These are phyloP conservation scores for Davidsoniella eucalypti DNA, from an alignment of 2,329 filamentous ascomycete species.

Conservation along the genomic window DNA sequence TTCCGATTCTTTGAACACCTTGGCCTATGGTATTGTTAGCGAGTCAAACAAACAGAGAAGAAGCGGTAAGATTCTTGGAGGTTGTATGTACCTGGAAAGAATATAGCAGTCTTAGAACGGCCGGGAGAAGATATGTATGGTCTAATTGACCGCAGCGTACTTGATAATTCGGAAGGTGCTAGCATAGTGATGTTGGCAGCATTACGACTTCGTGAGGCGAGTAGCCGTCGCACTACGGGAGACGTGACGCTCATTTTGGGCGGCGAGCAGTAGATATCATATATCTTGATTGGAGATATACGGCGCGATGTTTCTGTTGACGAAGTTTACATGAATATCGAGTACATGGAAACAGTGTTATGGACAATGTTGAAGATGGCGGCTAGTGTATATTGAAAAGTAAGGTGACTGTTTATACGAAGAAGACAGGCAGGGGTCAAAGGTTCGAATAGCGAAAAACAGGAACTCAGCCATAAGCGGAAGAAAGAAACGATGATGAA, in stretches of 20 bases:
- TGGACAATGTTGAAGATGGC: no score
- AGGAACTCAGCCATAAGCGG: no score
- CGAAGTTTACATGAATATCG: background rate
- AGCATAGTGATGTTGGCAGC: background rate
- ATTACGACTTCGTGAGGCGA: slow-evolving; percentile 7
- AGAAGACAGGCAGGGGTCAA: no score
- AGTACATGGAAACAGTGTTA: no score
- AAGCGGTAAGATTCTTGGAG: background rate
- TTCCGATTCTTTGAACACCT: slow-evolving; percentile 77
- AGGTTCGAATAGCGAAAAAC: no score
- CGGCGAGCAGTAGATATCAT: background rate
- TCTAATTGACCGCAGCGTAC: slow-evolving; percentile 2
- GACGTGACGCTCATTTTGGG: slow-evolving; percentile 6
- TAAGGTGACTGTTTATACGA: no score
- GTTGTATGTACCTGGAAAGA: slow-evolving; percentile 35
- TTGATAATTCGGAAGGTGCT: slow-evolving; percentile 7
- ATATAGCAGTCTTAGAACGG: slow-evolving; percentile 35
- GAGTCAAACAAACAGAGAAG: background rate
- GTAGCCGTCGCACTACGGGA: slow-evolving; percentile 12
- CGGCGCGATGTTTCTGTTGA: background rate
- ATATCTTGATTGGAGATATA: background rate
- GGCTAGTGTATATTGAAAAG: no score
- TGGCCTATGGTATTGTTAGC: slow-evolving; percentile 42
- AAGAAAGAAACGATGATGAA: no score
- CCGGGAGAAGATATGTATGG: slow-evolving; percentile 6